These are phyloP conservation scores for Sphagnurus paluster DNA, from an alignment of 1,284 basidiomycete genomes.

Conservation along the genomic window DNA sequence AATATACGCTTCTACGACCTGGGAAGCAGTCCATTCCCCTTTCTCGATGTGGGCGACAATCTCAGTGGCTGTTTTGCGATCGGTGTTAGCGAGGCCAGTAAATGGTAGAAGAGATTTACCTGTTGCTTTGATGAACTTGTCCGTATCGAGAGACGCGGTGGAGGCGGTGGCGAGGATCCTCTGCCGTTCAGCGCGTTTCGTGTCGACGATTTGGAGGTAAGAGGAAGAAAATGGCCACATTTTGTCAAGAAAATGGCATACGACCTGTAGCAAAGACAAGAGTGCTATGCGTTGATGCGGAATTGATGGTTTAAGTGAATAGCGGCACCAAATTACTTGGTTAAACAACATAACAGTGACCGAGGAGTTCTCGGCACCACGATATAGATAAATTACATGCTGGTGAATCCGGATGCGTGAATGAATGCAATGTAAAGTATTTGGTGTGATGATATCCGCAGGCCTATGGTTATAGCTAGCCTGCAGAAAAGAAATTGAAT, in stretches of 20 bases:
- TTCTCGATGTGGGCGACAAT: slow-evolving; percentile 60
- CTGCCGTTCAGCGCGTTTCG: slow-evolving; percentile 35
- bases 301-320: neutral
- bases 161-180: slow-evolving; percentile 28
- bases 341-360: neutral
- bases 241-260: neutral
- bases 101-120: slow-evolving; percentile 18
- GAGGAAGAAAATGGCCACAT: slow-evolving; percentile 46
- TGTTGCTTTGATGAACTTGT: slow-evolving; percentile 27
- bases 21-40: slow-evolving; percentile 71
- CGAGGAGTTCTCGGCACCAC: neutral
- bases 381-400: slow-evolving; percentile 6
- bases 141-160: slow-evolving; percentile 16
- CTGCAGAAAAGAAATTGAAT: neutral
- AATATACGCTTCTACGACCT: slow-evolving; percentile 76
- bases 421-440: neutral
- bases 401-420: neutral
- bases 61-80: slow-evolving; percentile 46
- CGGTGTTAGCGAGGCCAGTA: neutral
- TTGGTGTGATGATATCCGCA: neutral
- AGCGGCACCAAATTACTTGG: neutral
- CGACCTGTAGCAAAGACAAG: too few relatives aligned
- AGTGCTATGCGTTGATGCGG: too few relatives aligned
- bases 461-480: neutral
- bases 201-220: slow-evolving; percentile 28